phyloP scores from a whole-genome alignment of 352 stramenopile genomes.

The Stramenopiles sp. region DNA sequence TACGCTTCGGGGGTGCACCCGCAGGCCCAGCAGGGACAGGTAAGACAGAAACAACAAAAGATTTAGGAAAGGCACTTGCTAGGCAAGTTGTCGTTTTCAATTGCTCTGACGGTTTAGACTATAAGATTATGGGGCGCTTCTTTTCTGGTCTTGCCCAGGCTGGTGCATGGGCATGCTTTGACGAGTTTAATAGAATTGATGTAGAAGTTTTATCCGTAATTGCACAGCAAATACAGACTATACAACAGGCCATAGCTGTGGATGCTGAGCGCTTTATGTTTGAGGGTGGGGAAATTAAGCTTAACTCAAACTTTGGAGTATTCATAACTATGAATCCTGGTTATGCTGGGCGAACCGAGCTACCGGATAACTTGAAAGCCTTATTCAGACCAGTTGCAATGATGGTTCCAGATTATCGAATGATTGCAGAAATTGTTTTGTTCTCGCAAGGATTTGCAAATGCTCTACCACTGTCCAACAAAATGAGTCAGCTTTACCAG shows the following conservation, averaged over 20 bases:
- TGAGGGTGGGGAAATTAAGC: constrained; percentile 65
- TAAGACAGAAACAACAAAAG: constrained; percentile 85
- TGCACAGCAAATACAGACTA: constrained; percentile 79
- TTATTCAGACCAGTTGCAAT: constrained; percentile 76
- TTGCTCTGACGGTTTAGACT: constrained; percentile 78
- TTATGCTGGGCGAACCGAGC: constrained; percentile 67
- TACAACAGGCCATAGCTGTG: constrained; percentile 73
- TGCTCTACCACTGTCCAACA: constrained; percentile 68
- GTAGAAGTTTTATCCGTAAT: constrained; percentile 85
- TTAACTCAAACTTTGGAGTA: constrained; percentile 76
- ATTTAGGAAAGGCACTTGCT: constrained; percentile 73
- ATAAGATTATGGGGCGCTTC: constrained; percentile 87
- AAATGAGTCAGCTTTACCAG: constrained; percentile 78
- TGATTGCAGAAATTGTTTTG: constrained; percentile 81
- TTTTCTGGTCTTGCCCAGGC: constrained; percentile 76
- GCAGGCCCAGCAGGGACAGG: constrained; percentile 72
- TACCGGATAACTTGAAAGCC: constrained; percentile 76
- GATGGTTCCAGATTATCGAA: constrained; percentile 78
- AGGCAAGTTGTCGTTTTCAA: constrained; percentile 87
- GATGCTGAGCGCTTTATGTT: constrained; percentile 71
- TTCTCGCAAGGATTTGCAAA: constrained; percentile 80
- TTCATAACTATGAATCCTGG: constrained; percentile 88
- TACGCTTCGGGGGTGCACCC: constrained; percentile 67
- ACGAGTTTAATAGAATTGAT: constrained; percentile 88
- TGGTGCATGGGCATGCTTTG: constrained; percentile 80